A percentile compares a stretch with the other conserved stretches of the same genome.
Conservation (phyloP, 179 eudicot species). For the Amaranthus tricolor region DNA sequence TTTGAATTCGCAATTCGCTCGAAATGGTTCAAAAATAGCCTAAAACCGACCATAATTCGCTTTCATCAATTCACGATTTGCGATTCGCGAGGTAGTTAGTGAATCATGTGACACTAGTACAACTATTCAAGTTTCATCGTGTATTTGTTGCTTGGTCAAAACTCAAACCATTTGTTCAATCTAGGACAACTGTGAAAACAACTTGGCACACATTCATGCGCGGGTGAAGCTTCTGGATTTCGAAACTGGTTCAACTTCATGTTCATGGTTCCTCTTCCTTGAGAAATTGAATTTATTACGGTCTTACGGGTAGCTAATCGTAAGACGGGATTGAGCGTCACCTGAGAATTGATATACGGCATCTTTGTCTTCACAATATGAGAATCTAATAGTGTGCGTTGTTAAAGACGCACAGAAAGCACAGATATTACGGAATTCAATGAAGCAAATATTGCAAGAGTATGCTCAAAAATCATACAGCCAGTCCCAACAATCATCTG, state of each 20-base stretch:
- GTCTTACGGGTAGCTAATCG: not conserved
- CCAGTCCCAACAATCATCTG: not conserved
- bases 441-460: not conserved
- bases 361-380: not conserved
- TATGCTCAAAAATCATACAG: not conserved
- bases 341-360: conserved; percentile 1
- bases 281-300: conserved; percentile 12
- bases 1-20: no score
- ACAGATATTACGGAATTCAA: not conserved
- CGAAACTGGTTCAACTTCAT: not conserved
- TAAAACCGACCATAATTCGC: not conserved
- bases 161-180: not conserved
- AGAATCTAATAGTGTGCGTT: not conserved
- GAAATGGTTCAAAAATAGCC: not conserved
- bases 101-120: no score
- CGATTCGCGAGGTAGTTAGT: no score
- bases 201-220: not conserved
- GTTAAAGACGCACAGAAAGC: not conserved
- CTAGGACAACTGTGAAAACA: not conserved
- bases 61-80: not conserved
- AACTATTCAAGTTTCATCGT: no score
- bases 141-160: not conserved
- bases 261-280: not conserved
- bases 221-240: not conserved
- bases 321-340: not conserved